Evolutionary conservation across 106 monocot genomes (phyloP).

Genomic region (Dactylorhiza incarnata): DNA sequence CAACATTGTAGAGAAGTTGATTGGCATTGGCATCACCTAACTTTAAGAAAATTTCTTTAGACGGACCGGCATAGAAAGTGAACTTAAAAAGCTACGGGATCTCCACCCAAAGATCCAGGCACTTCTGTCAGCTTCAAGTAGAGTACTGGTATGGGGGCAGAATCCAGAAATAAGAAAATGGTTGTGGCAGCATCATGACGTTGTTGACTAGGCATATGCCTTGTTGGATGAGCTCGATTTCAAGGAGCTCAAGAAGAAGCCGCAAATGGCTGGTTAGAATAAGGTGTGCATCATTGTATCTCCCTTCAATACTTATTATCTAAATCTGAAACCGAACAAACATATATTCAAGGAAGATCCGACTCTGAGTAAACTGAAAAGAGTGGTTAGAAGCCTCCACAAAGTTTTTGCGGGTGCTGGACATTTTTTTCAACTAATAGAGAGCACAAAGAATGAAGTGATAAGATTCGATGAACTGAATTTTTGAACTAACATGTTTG

Average conservation of each 20-base stretch:
- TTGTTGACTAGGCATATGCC: constrained; percentile 23
- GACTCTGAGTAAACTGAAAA: constrained; percentile 1
- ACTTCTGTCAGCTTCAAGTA: constrained; percentile 3
- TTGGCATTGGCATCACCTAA: constrained; percentile 1
- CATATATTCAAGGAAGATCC: neutral
- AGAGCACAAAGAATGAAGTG: neutral
- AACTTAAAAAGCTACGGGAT: constrained; percentile 11
- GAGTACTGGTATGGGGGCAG: neutral
- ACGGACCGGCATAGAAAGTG: constrained; percentile 2
- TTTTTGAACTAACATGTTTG: constrained; percentile 13
- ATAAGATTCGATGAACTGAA: constrained; percentile 8
- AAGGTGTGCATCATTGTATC: neutral
- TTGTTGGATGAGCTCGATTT: constrained; percentile 24
- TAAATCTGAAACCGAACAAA: neutral
- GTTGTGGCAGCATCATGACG: constrained; percentile 18
- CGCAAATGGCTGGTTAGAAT: neutral
- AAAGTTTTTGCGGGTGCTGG: constrained; percentile 3
- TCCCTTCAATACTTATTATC: constrained; percentile 1
- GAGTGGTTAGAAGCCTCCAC: constrained; percentile 11
- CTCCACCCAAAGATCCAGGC: constrained; percentile 18
- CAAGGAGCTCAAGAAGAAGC: constrained; percentile 11
- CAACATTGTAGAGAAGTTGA: neutral
- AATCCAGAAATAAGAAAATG: constrained; percentile 13
- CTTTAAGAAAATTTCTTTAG: neutral
- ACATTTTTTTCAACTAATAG: neutral